Conservation (phyloP, 441 rosid genomes). For the Erodium chrysanthum region DNA sequence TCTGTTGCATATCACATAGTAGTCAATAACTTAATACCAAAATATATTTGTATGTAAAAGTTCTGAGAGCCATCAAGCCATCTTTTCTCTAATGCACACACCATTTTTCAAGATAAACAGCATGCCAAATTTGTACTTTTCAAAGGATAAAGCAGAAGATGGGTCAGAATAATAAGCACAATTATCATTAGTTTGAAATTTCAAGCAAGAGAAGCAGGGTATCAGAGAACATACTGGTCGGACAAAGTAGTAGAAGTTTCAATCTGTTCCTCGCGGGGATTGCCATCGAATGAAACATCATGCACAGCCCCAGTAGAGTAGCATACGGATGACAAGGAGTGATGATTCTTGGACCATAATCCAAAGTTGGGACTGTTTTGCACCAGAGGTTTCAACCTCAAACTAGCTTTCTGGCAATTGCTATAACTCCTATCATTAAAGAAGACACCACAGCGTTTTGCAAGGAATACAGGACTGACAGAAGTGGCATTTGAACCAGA, state of each 20-base stretch:
- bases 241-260: constrained; percentile 31
- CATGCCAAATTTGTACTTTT: background rate
- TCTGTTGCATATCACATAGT: constrained; percentile 25
- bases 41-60: background rate
- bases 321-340: constrained; percentile 29
- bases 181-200: too few species aligned
- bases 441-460: constrained; percentile 33
- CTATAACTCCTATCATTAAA: constrained; percentile 24
- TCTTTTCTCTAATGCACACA: background rate
- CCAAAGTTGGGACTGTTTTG: constrained; percentile 4
- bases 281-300: constrained; percentile 47
- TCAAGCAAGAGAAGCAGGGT: background rate
- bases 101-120: constrained; percentile 2
- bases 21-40: constrained; percentile 21
- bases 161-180: background rate
- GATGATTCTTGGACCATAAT: constrained; percentile 29
- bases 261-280: constrained; percentile 36
- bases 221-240: constrained; percentile 37
- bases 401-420: constrained; percentile 26
- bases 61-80: background rate
- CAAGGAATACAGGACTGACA: constrained; percentile 34
- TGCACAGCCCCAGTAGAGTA: constrained; percentile 47
- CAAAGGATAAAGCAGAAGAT: background rate
- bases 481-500: constrained; percentile 41
- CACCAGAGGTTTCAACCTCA: constrained; percentile 32